Percentiles rank a stretch among this genome's conserved stretches.
These are phyloP conservation scores for Pleurotus giganteus DNA, from an alignment of 768 basidiomycete genomes.

Conservation along the genomic window DNA sequence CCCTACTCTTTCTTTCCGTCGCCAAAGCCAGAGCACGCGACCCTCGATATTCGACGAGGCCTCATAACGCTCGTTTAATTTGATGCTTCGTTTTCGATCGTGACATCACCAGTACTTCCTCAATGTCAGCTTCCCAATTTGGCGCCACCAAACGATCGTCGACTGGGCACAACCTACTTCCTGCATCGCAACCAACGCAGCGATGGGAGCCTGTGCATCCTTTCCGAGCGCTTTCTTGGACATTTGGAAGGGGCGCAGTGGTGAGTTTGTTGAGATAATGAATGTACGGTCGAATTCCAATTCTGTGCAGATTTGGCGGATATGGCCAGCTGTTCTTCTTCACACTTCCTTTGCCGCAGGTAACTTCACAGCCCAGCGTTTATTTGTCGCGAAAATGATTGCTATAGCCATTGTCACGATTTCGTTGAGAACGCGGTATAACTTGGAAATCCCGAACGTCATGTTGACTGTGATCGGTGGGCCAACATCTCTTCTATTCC, in stretches of 20 bases:
- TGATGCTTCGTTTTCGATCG: too few relatives aligned
- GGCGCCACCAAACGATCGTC: constrained; percentile 17
- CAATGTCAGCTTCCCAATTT: not conserved
- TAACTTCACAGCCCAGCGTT: constrained; percentile 17
- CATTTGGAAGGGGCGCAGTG: constrained; percentile 42
- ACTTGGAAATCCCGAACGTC: constrained; percentile 49
- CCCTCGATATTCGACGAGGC: too few relatives aligned
- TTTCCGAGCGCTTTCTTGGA: constrained; percentile 29
- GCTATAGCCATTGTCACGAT: constrained; percentile 40
- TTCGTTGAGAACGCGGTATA: constrained; percentile 35
- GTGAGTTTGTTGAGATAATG: constrained; percentile 20
- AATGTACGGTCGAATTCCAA: not conserved
- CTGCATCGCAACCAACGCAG: constrained; percentile 17
- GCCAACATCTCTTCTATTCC: constrained; percentile 12
- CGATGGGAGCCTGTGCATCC: constrained; percentile 6
- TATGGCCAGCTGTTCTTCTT: constrained; percentile 66
- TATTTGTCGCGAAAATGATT: not conserved
- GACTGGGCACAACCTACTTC: constrained; percentile 24
- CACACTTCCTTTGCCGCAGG: constrained; percentile 58
- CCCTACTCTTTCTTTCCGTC: too few relatives aligned
- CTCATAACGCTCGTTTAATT: too few relatives aligned
- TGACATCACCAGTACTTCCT: too few relatives aligned
- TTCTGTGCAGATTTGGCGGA: constrained; percentile 47
- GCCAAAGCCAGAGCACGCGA: too few relatives aligned
- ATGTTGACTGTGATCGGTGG: constrained; percentile 61